Evolutionary conservation across 31 red algal genomes (phyloP), one percentile per base, ranked within the genome.

Genomic region (Asparagopsis taxiformis): DNA sequence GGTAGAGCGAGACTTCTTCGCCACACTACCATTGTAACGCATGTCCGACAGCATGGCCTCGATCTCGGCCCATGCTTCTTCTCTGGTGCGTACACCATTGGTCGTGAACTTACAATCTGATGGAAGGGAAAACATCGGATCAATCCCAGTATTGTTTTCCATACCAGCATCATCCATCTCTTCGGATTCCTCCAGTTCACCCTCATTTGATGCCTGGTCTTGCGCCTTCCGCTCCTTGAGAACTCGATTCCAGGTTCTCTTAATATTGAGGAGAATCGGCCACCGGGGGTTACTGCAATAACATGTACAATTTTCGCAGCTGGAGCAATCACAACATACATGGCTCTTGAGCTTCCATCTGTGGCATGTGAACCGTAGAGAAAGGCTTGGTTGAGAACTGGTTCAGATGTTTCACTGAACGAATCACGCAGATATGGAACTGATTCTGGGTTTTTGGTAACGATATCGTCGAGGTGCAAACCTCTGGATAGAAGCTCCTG

Each of bases 331-430:
- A 87, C 24, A 19, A 68, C 80, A 34, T 82, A 91, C 34, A 92
- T 30, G 10, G 68, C 93, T 49, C 93, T 66, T 2, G 79, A 75
- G 41, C 70, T 91, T 25, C 68, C 78, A 59, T 97, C 88, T 32
- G 53, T 36, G 9, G 87, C 87, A 62, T 80, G 80, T 26, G 75
- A 84, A 0, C 93, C 88, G 36, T 82, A 94, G 3, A 94, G 63
- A 55, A 91, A 77, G 6, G 79, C 89, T 34, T 86, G 76, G 49
- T 93, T 63, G 20, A 91, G 23, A 13, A 86, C 60, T 6, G 72
- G 34, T 9, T 70, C 63, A 11, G 65, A 33, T n/a, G 29, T 44
- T 3, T 59, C 65, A 24, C 65, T 69, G 44, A 69, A 21, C 22
- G 57, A 70, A 2, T 78, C 62, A 25, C 73, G 61, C 34, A 94